Conservation (phyloP, 768 basidiomycete species). For the Boletus reticulatus region DNA sequence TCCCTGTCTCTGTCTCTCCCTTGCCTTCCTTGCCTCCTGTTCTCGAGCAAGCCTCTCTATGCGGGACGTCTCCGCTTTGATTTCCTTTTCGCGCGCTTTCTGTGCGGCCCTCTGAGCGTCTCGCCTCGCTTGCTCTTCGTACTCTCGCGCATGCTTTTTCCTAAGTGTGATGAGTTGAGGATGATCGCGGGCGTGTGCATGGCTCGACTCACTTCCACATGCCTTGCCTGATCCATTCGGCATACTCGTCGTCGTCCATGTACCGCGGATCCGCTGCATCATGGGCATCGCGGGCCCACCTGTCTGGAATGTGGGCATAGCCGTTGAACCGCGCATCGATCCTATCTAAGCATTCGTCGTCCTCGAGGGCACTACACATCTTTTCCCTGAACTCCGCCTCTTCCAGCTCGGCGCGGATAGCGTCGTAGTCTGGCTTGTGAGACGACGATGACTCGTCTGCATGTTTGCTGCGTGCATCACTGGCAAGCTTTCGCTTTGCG, state of each 20-base stretch:
- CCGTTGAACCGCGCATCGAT: slow-evolving; percentile 64
- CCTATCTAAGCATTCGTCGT: slow-evolving; percentile 66
- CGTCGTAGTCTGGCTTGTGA: slow-evolving; percentile 44
- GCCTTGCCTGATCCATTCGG: slow-evolving; percentile 80
- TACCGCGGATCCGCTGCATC: slow-evolving; percentile 39
- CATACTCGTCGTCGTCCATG: slow-evolving; percentile 88
- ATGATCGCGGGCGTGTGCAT: not conserved
- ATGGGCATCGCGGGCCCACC: slow-evolving; percentile 54
- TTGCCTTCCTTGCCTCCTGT: slow-evolving; percentile 46
- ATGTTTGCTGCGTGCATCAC: too few species aligned
- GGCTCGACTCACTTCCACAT: slow-evolving; percentile 71
- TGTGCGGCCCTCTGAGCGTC: slow-evolving; percentile 54
- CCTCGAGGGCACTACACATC: slow-evolving; percentile 67
- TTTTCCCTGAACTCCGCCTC: slow-evolving; percentile 69
- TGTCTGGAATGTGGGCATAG: slow-evolving; percentile 68
- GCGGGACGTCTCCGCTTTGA: slow-evolving; percentile 50
- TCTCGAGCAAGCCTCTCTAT: slow-evolving; percentile 52
- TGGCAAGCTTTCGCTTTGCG: slow-evolving; percentile 29
- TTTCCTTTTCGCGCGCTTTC: slow-evolving; percentile 51
- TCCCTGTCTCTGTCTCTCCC: slow-evolving; percentile 44
- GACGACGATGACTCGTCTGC: too few species aligned
- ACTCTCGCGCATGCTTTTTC: slow-evolving; percentile 65
- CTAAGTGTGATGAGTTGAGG: slow-evolving; percentile 33
- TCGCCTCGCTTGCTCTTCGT: slow-evolving; percentile 57
- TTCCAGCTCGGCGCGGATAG: slow-evolving; percentile 53